Evolutionary conservation across 139 green algal species (phyloP), one percentile per base, ranked within the genome.

Genomic region (Klebsormidium nitens): DNA sequence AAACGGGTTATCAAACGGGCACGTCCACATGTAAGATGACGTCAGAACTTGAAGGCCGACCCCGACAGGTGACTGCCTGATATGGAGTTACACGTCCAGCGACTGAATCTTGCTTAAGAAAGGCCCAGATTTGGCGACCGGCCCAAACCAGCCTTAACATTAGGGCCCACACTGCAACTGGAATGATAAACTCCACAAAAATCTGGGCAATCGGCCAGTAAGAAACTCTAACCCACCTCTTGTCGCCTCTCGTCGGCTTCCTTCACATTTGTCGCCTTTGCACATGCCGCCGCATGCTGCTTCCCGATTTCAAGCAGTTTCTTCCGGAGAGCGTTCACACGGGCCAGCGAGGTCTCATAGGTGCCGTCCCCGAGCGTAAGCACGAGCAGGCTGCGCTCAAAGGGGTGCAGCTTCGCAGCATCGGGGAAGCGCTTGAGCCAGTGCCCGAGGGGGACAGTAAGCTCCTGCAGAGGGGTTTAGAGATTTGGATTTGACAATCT

Each of bases 361-460:
- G 26, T 66, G 36, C 36, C 77, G 19, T 63, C 62, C 0, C 85
- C 88, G n/a, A 96, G 76, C 4, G 91, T 96, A 3, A 98, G 82
- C 48, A 95, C 83, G 59, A 98, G 81, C 73, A 98, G 85, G 1
- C 83, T 89, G 0, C 52, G 59, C 62, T 97, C 92, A 81, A 97
- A 97, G 26, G 89, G 87, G 71, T 96, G 92, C 39, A 97, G 85
- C 14, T 69, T 66, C 0, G 66, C 36, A 0, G 69, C 57, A 0
- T 56, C 3, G 0, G 90, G 90, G 75, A 96, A 97, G 19, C 68
- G 77, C 14, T 74, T 79, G 5, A 92, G 37, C 73, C 88, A 95
- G 2, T 26, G 49, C 0, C 69, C 39, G 57, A 93, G 67, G 26
- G 86, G 87, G 29, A 19, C 64, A 6, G 68, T 56, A 2, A 74